Percentiles rank a stretch among this genome's conserved stretches.
Conservation (phyloP, 352 stramenopile genomes). For the Halophytophthora polymorphica region DNA sequence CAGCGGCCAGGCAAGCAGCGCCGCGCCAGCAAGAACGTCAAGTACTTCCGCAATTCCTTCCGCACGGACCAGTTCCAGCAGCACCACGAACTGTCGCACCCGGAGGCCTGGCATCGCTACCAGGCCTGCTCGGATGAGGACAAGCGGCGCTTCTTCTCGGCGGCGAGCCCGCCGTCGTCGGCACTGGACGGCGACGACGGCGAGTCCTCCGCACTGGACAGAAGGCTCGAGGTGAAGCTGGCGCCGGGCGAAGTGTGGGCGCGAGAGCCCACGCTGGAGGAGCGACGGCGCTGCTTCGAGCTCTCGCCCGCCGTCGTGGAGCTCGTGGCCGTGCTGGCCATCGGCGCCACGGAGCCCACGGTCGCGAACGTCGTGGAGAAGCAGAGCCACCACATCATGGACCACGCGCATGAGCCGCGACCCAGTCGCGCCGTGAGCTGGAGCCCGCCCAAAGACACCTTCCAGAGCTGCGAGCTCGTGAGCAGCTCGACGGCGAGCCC, state of each 20-base stretch:
- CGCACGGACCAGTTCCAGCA: constrained; percentile 73
- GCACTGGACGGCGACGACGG: constrained; percentile 1
- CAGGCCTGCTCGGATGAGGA: constrained; percentile 35
- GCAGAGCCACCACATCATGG: constrained; percentile 17
- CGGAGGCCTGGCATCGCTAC: constrained; percentile 44
- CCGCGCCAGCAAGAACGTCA: constrained; percentile 54
- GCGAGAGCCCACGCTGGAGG: constrained; percentile 12
- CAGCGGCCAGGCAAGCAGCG: constrained; percentile 50
- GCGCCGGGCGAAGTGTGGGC: constrained; percentile 26
- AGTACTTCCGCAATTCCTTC: constrained; percentile 65
- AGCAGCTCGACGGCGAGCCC: constrained; percentile 3
- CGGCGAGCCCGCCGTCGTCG: background rate
- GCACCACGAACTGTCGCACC: constrained; percentile 59
- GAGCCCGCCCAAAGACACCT: constrained; percentile 21
- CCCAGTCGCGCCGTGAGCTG: constrained; percentile 15
- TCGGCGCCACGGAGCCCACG: constrained; percentile 14
- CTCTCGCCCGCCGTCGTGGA: constrained; percentile 24
- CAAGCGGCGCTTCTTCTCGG: constrained; percentile 51
- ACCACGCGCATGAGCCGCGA: constrained; percentile 14
- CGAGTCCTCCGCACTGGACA: background rate
- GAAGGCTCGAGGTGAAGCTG: constrained; percentile 18
- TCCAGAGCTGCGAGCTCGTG: constrained; percentile 21
- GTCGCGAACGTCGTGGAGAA: constrained; percentile 19
- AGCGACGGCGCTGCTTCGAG: constrained; percentile 26
- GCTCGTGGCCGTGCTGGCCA: constrained; percentile 26